Percentiles rank a stretch among this genome's conserved stretches.
These are phyloP conservation scores for Aureobasidium namibiae DNA, from an alignment of 2,329 filamentous ascomycete species.

Conservation along the genomic window DNA sequence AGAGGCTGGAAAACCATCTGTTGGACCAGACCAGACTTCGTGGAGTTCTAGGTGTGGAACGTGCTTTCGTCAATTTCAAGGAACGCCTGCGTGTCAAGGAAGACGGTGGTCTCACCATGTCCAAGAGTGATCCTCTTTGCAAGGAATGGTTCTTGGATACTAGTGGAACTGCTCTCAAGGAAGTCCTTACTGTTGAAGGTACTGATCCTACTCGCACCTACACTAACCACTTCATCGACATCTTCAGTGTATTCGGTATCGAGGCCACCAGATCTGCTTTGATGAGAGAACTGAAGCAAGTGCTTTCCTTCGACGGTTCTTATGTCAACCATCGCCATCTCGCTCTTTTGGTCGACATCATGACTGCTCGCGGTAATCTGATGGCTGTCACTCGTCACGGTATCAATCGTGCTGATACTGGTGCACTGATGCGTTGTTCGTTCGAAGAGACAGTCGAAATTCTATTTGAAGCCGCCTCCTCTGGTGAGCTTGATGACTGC, in stretches of 20 bases:
- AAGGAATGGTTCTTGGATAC: slow-evolving; percentile 96
- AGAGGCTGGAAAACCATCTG: slow-evolving; percentile 83
- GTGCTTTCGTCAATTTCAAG: slow-evolving; percentile 87
- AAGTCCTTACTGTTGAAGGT: slow-evolving; percentile 77
- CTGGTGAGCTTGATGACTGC: slow-evolving; percentile 94
- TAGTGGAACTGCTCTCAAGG: slow-evolving; percentile 75
- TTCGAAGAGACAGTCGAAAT: slow-evolving; percentile 99
- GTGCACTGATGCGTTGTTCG: slow-evolving; percentile 97
- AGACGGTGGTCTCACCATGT: slow-evolving; percentile 65
- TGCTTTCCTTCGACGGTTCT: slow-evolving; percentile 96
- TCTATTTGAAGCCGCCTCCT: slow-evolving; percentile 86
- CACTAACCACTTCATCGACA: slow-evolving; percentile 92
- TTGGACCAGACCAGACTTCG: slow-evolving; percentile 85
- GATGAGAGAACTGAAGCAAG: slow-evolving; percentile 79
- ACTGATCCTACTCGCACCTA: slow-evolving; percentile 81
- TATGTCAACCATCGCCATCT: slow-evolving; percentile 99
- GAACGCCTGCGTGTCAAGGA: slow-evolving; percentile 56
- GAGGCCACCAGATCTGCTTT: slow-evolving; percentile 85
- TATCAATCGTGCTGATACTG: slow-evolving; percentile 96
- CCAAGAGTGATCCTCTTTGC: slow-evolving; percentile 66
- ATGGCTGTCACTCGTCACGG: slow-evolving; percentile 97
- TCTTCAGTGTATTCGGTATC: slow-evolving; percentile 91
- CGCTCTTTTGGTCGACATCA: slow-evolving; percentile 89
- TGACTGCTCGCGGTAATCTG: slow-evolving; percentile 89
- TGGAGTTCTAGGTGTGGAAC: slow-evolving; percentile 79